Evolutionary conservation across 352 stramenopile species (phyloP).

Genomic region (Achlya hypogyna): DNA sequence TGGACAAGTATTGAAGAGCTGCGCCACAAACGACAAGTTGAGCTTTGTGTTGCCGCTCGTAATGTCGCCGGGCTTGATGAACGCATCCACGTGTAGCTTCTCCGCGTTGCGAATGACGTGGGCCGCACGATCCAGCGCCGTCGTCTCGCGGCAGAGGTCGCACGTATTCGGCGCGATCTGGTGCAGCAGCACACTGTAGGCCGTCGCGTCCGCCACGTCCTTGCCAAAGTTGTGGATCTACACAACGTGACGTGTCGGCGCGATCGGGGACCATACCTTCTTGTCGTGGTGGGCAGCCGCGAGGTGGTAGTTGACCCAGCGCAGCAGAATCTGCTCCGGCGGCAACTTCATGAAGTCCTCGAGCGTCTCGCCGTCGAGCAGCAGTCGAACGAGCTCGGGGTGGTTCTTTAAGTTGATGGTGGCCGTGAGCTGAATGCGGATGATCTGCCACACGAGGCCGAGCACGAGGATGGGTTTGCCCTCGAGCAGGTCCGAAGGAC

Average conservation of each 20-base stretch:
- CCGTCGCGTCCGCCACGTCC: slow-evolving; percentile 74
- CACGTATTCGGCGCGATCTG: slow-evolving; percentile 75
- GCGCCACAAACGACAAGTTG: slow-evolving; percentile 84
- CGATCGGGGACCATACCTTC: slow-evolving; percentile 24
- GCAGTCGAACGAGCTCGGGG: slow-evolving; percentile 81
- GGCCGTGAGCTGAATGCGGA: slow-evolving; percentile 89
- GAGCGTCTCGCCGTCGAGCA: slow-evolving; percentile 80
- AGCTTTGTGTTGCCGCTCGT: slow-evolving; percentile 88
- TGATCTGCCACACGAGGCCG: slow-evolving; percentile 90
- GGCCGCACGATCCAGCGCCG: slow-evolving; percentile 50
- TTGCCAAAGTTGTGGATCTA: slow-evolving; percentile 55
- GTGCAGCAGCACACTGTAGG: slow-evolving; percentile 82
- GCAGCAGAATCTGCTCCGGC: slow-evolving; percentile 85
- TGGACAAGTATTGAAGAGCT: slow-evolving; percentile 89
- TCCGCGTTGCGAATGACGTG: slow-evolving; percentile 81
- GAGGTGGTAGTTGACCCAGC: slow-evolving; percentile 93
- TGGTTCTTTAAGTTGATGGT: slow-evolving; percentile 90
- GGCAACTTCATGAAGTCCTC: slow-evolving; percentile 86
- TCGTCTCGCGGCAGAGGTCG: slow-evolving; percentile 45
- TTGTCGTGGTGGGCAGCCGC: slow-evolving; percentile 60
- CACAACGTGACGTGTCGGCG: not conserved
- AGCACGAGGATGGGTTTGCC: slow-evolving; percentile 85
- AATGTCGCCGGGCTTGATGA: slow-evolving; percentile 89
- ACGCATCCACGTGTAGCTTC: slow-evolving; percentile 78
- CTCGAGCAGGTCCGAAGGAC: slow-evolving; percentile 72